Evolutionary conservation across 2,329 filamentous ascomycete species (phyloP), one percentile per base, ranked within the genome.

Genomic region (Trichocomaceae sp.): DNA sequence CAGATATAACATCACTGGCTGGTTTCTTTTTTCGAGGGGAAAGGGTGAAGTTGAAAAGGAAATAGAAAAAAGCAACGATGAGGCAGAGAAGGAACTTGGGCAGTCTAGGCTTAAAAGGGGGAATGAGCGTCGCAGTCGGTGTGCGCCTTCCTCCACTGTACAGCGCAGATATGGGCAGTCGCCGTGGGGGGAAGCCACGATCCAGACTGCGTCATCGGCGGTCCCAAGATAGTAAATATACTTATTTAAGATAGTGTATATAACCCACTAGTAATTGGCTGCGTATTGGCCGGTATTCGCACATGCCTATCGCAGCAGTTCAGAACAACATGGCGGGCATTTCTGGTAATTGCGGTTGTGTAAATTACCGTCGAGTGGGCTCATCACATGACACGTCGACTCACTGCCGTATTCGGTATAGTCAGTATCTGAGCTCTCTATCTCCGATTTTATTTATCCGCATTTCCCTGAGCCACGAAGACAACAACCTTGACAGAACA

Each of bases 1-100:
- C 9, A 13, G 13, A 19, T 35, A 52, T 22, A 37, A n/a, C 54
- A 56, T 56, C 33, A 33, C 46, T 48, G n/a, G 44, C 17, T 31
- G 29, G 22, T 7, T 7, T 3, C 3, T 26, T 26, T 3, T 4
- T 41, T 37, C 8, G 19, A 12, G 19, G 31, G 35, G 13, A 10
- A 37, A 35, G 15, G 20, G 13, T 13, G n/a, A n/a, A 2, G 23
- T 19, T 29, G 41, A 46, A 13, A 29, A 23, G 15, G n/a, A n/a
- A n/a, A n/a, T n/a, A n/a, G n/a, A n/a, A 47, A 39, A 20, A 20
- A 31, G 23, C 47, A 26, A 20, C n/a, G 7, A 23, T 13, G 31
- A 35, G 3, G 10, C 31, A 35, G 31, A 35, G 2, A 13, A 4
- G 12, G 31, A 5, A 35, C 23, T 26, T 3, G 23, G n/a, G 35